A percentile compares a stretch with the other conserved stretches of the same genome.
phyloP scores from a whole-genome alignment of 176 grass and related monocot genomes.

The Urochloa ruziziensis region DNA sequence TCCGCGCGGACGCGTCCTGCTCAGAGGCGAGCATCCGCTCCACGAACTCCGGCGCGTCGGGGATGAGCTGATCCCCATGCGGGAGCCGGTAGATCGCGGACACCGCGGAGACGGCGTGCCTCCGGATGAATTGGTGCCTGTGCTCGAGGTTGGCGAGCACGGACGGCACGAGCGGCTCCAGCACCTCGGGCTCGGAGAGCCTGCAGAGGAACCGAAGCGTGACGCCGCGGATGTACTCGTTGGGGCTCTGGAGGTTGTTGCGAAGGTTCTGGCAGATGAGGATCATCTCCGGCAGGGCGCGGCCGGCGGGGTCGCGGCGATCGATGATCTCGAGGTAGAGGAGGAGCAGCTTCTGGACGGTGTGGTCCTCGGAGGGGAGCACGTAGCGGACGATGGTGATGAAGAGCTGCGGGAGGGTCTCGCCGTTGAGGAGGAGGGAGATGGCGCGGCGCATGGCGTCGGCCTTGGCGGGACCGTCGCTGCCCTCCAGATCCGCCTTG shows the following conservation, averaged over 20 bases:
- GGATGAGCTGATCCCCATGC: constrained; percentile 66
- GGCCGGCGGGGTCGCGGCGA: constrained; percentile 54
- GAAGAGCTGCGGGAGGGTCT: constrained; percentile 66
- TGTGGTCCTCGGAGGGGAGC: constrained; percentile 72
- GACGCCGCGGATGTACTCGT: constrained; percentile 81
- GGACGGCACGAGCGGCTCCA: constrained; percentile 79
- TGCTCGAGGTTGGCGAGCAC: constrained; percentile 80
- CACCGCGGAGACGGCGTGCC: constrained; percentile 61
- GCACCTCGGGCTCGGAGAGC: constrained; percentile 67
- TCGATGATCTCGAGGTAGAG: constrained; percentile 81
- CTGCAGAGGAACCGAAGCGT: constrained; percentile 74
- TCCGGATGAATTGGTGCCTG: constrained; percentile 72
- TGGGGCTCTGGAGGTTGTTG: constrained; percentile 80
- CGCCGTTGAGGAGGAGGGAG: constrained; percentile 75
- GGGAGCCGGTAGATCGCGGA: constrained; percentile 66
- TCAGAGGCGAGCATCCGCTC: constrained; percentile 54
- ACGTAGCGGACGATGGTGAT: constrained; percentile 90
- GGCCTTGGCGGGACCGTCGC: constrained; percentile 55
- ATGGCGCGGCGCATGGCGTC: constrained; percentile 74
- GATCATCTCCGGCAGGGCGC: constrained; percentile 87
- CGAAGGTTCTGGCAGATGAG: constrained; percentile 90
- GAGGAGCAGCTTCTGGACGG: constrained; percentile 72
- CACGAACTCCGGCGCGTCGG: constrained; percentile 58
- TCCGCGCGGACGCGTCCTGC: constrained; percentile 57
- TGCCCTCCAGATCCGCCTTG: constrained; percentile 66